Base-by-base conservation (phyloP, 2,329 filamentous ascomycete genomes). In the Proliferodiscus dingleyae region DNA sequence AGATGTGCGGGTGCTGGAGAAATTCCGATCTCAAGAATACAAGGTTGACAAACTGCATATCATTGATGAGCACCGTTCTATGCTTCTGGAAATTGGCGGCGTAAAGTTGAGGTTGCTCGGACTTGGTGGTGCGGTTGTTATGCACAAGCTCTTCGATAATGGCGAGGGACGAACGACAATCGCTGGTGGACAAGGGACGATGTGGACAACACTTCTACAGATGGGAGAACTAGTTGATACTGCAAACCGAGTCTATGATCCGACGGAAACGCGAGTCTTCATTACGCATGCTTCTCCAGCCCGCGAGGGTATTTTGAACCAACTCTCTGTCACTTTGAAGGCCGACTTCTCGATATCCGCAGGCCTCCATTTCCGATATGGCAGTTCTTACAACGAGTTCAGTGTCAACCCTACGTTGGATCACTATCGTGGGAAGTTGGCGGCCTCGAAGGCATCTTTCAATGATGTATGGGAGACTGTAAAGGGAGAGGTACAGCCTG, bases 401-500 rank as follows among this genome's bases (percentile, higher is more conserved):
- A 96, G 90, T 54, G 93, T 98, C 63, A 98, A 98, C 67, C 94
- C 93, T 2, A 96, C 91, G 0, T 75, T 98, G 45, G 93, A 98
- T 61, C 93, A 98, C 70, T 98, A 98, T 69, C 89, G 94, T 49
- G 94, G 93, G 64, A 98, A 98, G 76, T 82, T 98, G 44, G 91
- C 93, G 41, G 93, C 93, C 10, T 97, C 91, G 40, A 97, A 96
- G 70, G 91, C 93, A 1, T 97, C 93, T 0, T 98, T 98, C 74
- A 95, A 94, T 65, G 93, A 98, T 66, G 93, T 98, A 6, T 98
- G 93, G 93, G 93, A 98, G 68, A 98, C 93, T 1, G 93, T 98
- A 60, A 95, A 95, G 71, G 78, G 83, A 40, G 93, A 98, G 67
- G 93, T 98, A 11, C 89, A 96, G 71, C 87, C 91, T 18, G 93